A percentile compares a stretch with the other conserved stretches of the same genome.
phyloP scores from a whole-genome alignment of 805 yeast genomes.

The Scheffersomyces stipitis region DNA sequence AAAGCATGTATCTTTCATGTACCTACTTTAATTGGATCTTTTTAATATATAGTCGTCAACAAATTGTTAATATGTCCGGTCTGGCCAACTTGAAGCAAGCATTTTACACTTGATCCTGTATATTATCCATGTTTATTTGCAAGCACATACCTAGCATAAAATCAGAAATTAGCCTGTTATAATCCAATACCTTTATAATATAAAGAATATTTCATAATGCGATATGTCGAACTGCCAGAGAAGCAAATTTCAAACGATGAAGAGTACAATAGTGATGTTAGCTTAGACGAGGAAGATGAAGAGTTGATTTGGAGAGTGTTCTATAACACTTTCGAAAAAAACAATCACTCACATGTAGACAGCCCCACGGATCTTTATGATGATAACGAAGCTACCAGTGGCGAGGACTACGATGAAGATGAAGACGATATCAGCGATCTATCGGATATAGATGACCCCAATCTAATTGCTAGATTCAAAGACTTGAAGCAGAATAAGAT shows the following conservation, averaged over 20 bases:
- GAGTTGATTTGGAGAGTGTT: slow-evolving; percentile 45
- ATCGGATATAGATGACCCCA: slow-evolving; percentile 35
- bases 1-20: too few relatives aligned
- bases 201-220: not conserved
- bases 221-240: not conserved
- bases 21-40: too few relatives aligned
- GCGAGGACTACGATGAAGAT: slow-evolving; percentile 11
- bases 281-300: slow-evolving; percentile 46
- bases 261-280: slow-evolving; percentile 29
- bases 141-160: too few relatives aligned
- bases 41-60: too few relatives aligned
- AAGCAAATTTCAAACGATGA: not conserved
- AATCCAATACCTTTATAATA: too few relatives aligned
- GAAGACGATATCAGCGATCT: slow-evolving; percentile 25
- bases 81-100: too few relatives aligned
- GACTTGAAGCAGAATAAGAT: slow-evolving; percentile 31
- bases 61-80: too few relatives aligned
- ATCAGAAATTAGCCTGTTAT: too few relatives aligned
- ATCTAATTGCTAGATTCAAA: slow-evolving; percentile 29
- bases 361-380: slow-evolving; percentile 3
- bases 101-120: too few relatives aligned
- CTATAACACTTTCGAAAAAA: slow-evolving; percentile 25
- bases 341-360: not conserved
- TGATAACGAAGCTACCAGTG: slow-evolving; percentile 5
- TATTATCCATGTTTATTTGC: too few relatives aligned